Conservation (phyloP, 495 filamentous ascomycete genomes). For the Daldinia vernicosa region DNA sequence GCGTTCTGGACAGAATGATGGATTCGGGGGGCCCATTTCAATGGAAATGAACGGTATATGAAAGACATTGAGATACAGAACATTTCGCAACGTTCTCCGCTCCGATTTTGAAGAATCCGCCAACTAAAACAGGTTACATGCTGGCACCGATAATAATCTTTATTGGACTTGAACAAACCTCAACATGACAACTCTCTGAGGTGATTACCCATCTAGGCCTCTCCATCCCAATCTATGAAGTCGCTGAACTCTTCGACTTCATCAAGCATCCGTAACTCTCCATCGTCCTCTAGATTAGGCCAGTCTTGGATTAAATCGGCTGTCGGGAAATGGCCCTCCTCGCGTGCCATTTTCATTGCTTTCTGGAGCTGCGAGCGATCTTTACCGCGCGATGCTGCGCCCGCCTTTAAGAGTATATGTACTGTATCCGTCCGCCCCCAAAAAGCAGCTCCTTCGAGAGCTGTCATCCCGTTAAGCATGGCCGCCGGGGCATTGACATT, state of each 20-base stretch:
- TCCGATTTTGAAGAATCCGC: background rate
- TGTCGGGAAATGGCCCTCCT: background rate
- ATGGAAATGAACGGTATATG: background rate
- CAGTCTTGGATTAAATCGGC: background rate
- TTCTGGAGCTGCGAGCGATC: background rate
- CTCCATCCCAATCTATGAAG: background rate
- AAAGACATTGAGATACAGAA: background rate
- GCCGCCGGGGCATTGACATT: background rate
- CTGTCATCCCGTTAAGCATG: background rate
- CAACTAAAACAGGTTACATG: too few relatives aligned
- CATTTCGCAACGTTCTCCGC: background rate
- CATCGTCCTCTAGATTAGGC: background rate
- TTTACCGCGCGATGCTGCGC: background rate
- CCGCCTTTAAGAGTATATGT: background rate
- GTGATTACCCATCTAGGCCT: background rate
- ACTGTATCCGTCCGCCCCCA: background rate
- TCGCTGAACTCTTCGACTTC: background rate
- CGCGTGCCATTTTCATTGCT: background rate
- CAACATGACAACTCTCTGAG: too few relatives aligned
- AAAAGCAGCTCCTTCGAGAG: background rate
- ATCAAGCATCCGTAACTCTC: background rate
- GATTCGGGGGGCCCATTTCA: background rate
- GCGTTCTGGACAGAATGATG: slow-evolving; percentile 11
- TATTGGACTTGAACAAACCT: too few relatives aligned
- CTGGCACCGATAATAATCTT: too few relatives aligned